These are phyloP conservation scores for Suillus americanus DNA, from an alignment of 768 basidiomycete species.

Conservation along the genomic window DNA sequence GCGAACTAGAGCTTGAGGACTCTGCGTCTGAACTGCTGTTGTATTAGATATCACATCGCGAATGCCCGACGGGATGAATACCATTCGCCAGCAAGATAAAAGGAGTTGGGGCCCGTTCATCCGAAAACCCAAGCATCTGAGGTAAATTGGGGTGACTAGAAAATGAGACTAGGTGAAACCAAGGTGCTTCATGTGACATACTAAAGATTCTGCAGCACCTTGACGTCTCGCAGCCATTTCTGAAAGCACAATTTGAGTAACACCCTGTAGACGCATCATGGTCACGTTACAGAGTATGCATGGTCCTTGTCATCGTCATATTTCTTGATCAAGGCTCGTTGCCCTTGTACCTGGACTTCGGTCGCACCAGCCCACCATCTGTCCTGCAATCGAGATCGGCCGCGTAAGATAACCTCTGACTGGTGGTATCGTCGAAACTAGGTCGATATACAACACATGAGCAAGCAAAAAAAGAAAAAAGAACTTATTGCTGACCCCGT, in stretches of 20 bases:
- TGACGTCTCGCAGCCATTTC: constrained; percentile 53
- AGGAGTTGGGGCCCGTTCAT: constrained; percentile 42
- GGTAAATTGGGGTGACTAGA: constrained; percentile 52
- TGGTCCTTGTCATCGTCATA: constrained; percentile 39
- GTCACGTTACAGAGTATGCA: constrained; percentile 31
- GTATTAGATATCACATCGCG: background rate
- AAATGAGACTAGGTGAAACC: background rate
- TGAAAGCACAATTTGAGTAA: constrained; percentile 16
- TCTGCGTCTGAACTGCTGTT: constrained; percentile 40
- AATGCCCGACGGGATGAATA: constrained; percentile 12
- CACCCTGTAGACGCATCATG: background rate
- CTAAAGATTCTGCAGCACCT: constrained; percentile 50
- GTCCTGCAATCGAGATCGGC: constrained; percentile 35
- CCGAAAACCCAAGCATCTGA: constrained; percentile 51
- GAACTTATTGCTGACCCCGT: constrained; percentile 29
- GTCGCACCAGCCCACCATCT: constrained; percentile 50
- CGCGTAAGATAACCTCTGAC: constrained; percentile 42
- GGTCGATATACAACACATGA: background rate
- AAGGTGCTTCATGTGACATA: constrained; percentile 22
- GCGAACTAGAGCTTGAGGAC: constrained; percentile 40
- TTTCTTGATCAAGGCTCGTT: constrained; percentile 40
- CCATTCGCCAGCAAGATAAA: constrained; percentile 55
- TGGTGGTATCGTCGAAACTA: constrained; percentile 53
- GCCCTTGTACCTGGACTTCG: constrained; percentile 41
- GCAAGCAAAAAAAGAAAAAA: background rate